A percentile compares a stretch with the other conserved stretches of the same genome.
Evolutionary conservation across 345 rosid species (phyloP).

Genomic region (Jatropha curcas): DNA sequence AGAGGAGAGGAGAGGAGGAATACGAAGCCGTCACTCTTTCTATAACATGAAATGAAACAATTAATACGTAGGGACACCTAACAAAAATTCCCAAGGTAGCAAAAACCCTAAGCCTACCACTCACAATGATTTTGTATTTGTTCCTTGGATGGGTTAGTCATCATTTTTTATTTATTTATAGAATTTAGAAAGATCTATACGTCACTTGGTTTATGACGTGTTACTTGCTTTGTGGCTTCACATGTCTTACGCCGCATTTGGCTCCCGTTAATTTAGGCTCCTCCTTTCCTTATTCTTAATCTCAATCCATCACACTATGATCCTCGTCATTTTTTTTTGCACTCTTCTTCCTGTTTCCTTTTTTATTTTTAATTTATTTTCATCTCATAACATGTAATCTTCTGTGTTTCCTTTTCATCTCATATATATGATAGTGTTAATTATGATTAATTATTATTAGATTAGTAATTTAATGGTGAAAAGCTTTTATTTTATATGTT

Average conservation of each 20-base stretch:
- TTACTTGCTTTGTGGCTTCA: slow-evolving; percentile 24
- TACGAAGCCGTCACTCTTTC: slow-evolving; percentile 60
- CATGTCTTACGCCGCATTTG: slow-evolving; percentile 19
- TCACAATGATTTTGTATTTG: slow-evolving; percentile 30
- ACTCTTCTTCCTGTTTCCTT: too few relatives aligned
- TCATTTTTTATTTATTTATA: neutral
- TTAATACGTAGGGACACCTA: slow-evolving; percentile 2
- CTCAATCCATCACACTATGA: too few relatives aligned
- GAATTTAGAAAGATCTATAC: slow-evolving; percentile 16
- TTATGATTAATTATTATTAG: too few relatives aligned
- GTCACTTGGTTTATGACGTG: slow-evolving; percentile 35
- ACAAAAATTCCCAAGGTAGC: slow-evolving; percentile 31
- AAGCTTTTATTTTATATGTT: too few relatives aligned
- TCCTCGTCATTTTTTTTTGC: too few relatives aligned
- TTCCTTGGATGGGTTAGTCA: slow-evolving; percentile 19
- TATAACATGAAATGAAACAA: slow-evolving; percentile 25
- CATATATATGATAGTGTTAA: too few relatives aligned
- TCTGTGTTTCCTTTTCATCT: too few relatives aligned
- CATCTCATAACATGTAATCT: too few relatives aligned
- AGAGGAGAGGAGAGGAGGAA: slow-evolving; percentile 31
- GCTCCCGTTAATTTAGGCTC: slow-evolving; percentile 33
- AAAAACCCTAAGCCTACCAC: slow-evolving; percentile 36
- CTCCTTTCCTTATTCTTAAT: neutral
- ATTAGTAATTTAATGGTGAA: too few relatives aligned
- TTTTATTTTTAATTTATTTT: too few relatives aligned